Evolutionary conservation across 78 protist genomes (phyloP), one percentile per base, ranked within the genome.

Genomic region (Dictyostelium capitatum): DNA sequence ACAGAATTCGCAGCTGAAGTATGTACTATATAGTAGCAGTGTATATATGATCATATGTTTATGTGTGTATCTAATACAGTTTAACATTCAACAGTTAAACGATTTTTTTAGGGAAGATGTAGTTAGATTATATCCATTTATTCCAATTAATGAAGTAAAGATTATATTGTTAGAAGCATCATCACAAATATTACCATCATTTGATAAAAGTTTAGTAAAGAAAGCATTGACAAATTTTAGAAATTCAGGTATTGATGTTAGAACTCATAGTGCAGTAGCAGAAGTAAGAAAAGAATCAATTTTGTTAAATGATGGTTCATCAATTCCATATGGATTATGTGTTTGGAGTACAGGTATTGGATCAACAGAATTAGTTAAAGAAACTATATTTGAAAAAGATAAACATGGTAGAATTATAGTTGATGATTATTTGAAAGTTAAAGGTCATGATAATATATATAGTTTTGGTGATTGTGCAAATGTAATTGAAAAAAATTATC

Each of bases 401-500:
- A 43, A 20, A 23, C 91, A 92, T 12, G 94, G 82, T 64, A 28
- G 89, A 23, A n/a, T 93, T 1, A 17, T 43, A 4, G 84, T 79
- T 8, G 96, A 93, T 87, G 28, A 87, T 15, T 32, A 59, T 23
- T 74, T 89, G 3, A 25, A 30, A 8, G 57, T 89, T 46, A 72
- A 85, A 70, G 7, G 30, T 20, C 79, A 72, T 17, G 1, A 7
- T 54, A 46, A 72, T 84, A 75, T 94, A 2, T 96, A 41, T 56
- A 82, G 97, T 2, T 28, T 95, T 59, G 98, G 98, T 62, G 98
- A 96, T 78, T 95, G 97, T 53, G 84, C 97, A 6, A 64, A 20
- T 23, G 51, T 82, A 20, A 80, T 83, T 12, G 14, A n/a, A 23
- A 32, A 69, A 19, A 23, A 20, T 8, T 59, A 90, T 10, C 96